phyloP scores from a whole-genome alignment of 306 rosid species.

The Vigna unguiculata region DNA sequence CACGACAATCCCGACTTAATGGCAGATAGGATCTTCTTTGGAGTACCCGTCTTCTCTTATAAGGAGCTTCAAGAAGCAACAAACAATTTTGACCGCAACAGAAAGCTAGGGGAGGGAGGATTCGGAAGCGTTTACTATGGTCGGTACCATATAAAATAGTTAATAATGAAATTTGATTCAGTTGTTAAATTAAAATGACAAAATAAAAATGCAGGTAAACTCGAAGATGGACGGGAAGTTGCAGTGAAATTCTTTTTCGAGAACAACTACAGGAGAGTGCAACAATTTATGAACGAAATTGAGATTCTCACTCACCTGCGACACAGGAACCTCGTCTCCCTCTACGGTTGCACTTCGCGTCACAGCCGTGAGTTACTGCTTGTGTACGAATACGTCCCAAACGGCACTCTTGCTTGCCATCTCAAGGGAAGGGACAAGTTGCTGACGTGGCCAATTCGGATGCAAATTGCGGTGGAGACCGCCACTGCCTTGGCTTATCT shows the following conservation, averaged over 20 bases:
- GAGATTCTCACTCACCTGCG: constrained; percentile 10
- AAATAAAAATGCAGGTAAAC: constrained; percentile 44
- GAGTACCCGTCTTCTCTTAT: constrained; percentile 59
- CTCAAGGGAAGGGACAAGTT: constrained; percentile 27
- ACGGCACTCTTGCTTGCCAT: constrained; percentile 63
- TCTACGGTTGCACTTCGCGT: constrained; percentile 14
- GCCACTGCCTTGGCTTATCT: constrained; percentile 63
- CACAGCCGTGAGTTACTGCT: not conserved
- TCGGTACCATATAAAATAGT: not conserved
- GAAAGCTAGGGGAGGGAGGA: constrained; percentile 74
- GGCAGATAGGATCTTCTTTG: constrained; percentile 45
- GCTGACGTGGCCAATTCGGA: constrained; percentile 47
- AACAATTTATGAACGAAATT: constrained; percentile 11
- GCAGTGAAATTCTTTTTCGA: constrained; percentile 59
- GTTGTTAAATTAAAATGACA: too few relatives aligned
- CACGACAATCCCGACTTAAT: constrained; percentile 44
- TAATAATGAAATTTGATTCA: too few relatives aligned
- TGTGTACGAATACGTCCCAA: constrained; percentile 33
- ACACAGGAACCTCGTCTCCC: not conserved
- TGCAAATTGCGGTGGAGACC: constrained; percentile 62
- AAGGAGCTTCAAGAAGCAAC: constrained; percentile 71
- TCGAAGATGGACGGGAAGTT: constrained; percentile 69
- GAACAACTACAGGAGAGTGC: constrained; percentile 33
- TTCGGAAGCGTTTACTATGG: constrained; percentile 72
- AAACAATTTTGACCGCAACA: constrained; percentile 50